Base-by-base conservation (phyloP, 805 yeast genomes). In the Metschnikowia noctiluminum region DNA sequence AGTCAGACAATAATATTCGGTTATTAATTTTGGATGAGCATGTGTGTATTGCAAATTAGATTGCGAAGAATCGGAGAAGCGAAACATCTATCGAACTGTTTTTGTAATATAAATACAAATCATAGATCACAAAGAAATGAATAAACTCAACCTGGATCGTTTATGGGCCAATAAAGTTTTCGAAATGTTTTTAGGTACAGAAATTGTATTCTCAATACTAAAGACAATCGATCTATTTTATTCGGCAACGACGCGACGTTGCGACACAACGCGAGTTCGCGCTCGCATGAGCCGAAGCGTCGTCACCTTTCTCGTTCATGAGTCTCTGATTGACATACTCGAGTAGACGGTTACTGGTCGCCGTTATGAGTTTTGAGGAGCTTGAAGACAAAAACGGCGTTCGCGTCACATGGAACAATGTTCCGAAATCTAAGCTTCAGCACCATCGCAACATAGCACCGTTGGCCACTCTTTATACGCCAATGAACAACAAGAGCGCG, bases 371-470 rank as follows among this genome's bases (percentile, higher is more conserved):
- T 54, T 78, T 80, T 56, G 83, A 79, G 58, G 70, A 70, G 14
- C 67, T 76, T 56, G 96, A 87, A 62, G 94, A 87, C 62, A 62
- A 67, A 45, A 85, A 86, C 56, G 94, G 94, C 42, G 79, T 85
- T 37, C 78, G 94, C 58, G 76, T 84, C 62, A 76, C 91, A 7
- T 87, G 94, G 90, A 85, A 84, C 61, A 68, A 71, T 9, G 64
- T 83, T 12, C 87, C 87, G 6, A 68, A 75, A 38, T 70, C 80
- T n/a, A 77, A 75, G 57, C 66, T 73, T 38, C 83, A 80, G 42
- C 77, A 79, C 43, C 70, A 73, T 31, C 62, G 84, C 44, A 71
- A 78, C 43, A 72, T 77, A 1, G 75, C 81, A 10, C 87, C 87
- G 2, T 59, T 80, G 31, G 82, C 83, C 0, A 73, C 83, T 34